These are phyloP conservation scores for Ceratobasidium sp. DNA, from an alignment of 1,284 basidiomycete genomes.

Conservation along the genomic window DNA sequence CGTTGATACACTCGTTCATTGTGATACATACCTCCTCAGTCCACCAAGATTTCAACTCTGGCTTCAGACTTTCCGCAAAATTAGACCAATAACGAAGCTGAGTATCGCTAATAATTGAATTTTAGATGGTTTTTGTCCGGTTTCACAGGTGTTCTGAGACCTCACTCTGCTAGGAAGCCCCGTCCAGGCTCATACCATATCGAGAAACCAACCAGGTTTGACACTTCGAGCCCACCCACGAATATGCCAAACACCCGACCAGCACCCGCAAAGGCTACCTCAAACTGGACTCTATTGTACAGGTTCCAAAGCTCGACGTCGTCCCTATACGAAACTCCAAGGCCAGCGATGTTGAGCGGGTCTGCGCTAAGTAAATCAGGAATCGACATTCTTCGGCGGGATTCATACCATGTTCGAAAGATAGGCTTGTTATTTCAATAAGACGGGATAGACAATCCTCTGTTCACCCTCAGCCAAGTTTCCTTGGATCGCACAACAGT, in stretches of 20 bases:
- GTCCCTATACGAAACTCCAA: neutral
- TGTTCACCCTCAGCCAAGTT: neutral
- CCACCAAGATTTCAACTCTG: neutral
- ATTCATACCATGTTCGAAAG: slow-evolving; percentile 5
- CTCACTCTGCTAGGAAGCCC: slow-evolving; percentile 10
- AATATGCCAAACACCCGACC: slow-evolving; percentile 17
- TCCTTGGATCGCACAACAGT: no score
- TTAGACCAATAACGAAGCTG: neutral
- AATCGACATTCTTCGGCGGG: neutral
- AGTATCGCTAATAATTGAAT: neutral
- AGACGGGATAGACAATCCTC: neutral
- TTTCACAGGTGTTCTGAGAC: neutral
- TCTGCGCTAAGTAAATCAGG: neutral
- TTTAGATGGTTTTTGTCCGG: no score
- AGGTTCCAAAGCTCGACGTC: neutral
- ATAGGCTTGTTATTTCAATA: neutral
- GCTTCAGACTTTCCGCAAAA: neutral
- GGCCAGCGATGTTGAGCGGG: slow-evolving; percentile 8
- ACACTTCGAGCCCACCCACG: neutral
- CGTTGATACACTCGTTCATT: neutral
- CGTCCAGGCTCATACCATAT: slow-evolving; percentile 13
- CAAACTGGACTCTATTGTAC: slow-evolving; percentile 1
- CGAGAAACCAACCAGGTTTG: neutral
- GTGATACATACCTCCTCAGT: neutral
- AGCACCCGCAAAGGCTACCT: slow-evolving; percentile 13